Evolutionary conservation across 1,139 yeast genomes (phyloP).

Genomic region (Yamadazyma mexicana): DNA sequence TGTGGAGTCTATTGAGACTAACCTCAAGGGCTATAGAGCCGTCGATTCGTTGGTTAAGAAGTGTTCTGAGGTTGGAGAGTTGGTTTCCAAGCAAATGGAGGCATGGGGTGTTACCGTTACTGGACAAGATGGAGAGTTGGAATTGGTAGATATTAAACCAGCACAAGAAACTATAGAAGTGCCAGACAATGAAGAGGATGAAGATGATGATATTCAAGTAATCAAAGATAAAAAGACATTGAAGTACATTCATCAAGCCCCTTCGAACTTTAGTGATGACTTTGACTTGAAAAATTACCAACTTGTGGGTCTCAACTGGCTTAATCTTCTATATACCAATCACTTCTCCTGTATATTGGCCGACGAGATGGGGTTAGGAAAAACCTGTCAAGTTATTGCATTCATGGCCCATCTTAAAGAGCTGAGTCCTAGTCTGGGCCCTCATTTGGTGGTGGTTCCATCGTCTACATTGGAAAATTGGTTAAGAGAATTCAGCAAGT

Average conservation of each 20-base stretch:
- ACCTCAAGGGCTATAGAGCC: constrained; percentile 87
- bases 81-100: constrained; percentile 69
- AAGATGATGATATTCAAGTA: constrained; percentile 34
- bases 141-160: constrained; percentile 43
- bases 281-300: constrained; percentile 82
- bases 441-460: constrained; percentile 92
- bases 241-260: constrained; percentile 68
- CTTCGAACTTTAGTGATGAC: constrained; percentile 60
- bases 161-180: constrained; percentile 32
- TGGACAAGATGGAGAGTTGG: constrained; percentile 60
- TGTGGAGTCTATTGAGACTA: constrained; percentile 66
- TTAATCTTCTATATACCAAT: constrained; percentile 72
- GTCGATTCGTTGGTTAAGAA: constrained; percentile 85
- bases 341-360: constrained; percentile 89
- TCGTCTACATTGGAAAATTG: constrained; percentile 96
- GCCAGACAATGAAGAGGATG: constrained; percentile 29
- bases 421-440: constrained; percentile 88
- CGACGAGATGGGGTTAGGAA: constrained; percentile 98
- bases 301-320: constrained; percentile 95
- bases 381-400: constrained; percentile 95
- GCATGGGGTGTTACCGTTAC: constrained; percentile 83
- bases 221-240: constrained; percentile 23
- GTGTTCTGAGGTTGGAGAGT: constrained; percentile 76
- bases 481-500: constrained; percentile 90
- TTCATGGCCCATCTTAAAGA: constrained; percentile 84